phyloP scores from a whole-genome alignment of 2,329 filamentous ascomycete species.

The Fusarium nodosum region DNA sequence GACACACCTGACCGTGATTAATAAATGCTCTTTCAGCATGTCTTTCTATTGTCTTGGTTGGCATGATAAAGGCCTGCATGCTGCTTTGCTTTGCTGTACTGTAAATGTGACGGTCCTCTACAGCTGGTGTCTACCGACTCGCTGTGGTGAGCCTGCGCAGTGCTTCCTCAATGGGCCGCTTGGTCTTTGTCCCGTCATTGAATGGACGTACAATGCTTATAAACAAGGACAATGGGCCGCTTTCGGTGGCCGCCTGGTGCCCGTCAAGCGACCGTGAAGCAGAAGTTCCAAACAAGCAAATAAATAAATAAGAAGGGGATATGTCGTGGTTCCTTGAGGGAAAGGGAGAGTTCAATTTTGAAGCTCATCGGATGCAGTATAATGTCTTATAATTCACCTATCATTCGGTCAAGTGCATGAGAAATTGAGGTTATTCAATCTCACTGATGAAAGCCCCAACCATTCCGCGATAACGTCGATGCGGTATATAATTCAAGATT shows the following conservation, averaged over 20 bases:
- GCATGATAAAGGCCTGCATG: conserved; percentile 26
- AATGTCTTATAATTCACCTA: conserved; percentile 3
- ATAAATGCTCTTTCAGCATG: conserved; percentile 1
- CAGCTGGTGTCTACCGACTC: conserved; percentile 40
- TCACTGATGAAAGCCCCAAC: conserved; percentile 7
- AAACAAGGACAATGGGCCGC: conserved; percentile 41
- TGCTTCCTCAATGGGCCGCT: conserved; percentile 29
- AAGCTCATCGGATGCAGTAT: background rate
- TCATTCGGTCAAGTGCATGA: conserved; percentile 21
- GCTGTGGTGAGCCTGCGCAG: conserved; percentile 43
- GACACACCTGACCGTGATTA: conserved; percentile 12
- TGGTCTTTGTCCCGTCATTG: conserved; percentile 12
- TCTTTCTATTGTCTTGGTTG: conserved; percentile 27
- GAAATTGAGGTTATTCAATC: conserved; percentile 30
- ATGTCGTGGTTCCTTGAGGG: conserved; percentile 36
- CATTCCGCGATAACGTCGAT: conserved; percentile 23
- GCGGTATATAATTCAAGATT: conserved; percentile 27
- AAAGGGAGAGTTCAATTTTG: background rate
- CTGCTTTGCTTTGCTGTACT: background rate
- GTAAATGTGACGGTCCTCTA: conserved; percentile 31
- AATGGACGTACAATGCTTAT: conserved; percentile 39
- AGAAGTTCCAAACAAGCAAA: conserved; percentile 48
- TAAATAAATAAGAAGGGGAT: conserved; percentile 6
- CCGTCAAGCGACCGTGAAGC: conserved; percentile 34
- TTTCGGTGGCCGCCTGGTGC: conserved; percentile 35